Evolutionary conservation across 495 filamentous ascomycete species (phyloP).

Genomic region (Bathelium albidoporum): DNA sequence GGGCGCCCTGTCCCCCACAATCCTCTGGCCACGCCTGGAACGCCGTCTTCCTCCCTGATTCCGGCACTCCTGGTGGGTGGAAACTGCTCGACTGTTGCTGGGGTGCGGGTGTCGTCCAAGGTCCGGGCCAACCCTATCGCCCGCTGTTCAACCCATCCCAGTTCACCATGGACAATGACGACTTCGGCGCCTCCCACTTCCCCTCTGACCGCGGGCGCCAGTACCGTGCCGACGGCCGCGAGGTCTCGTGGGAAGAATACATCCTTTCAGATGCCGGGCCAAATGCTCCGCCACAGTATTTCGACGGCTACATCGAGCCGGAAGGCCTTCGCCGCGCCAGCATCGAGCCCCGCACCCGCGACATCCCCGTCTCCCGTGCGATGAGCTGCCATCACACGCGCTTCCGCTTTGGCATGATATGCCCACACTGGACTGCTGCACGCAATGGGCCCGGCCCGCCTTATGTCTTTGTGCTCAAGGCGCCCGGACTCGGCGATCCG

Average conservation of each 20-base stretch:
- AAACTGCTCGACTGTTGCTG: slow-evolving; percentile 88
- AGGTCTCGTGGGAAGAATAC: slow-evolving; percentile 70
- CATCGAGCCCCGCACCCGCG: slow-evolving; percentile 48
- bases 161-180: slow-evolving; percentile 74
- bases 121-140: slow-evolving; percentile 46
- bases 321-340: slow-evolving; percentile 54
- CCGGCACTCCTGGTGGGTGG: slow-evolving; percentile 50
- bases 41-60: slow-evolving; percentile 71
- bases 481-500: slow-evolving; percentile 55
- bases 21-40: slow-evolving; percentile 78
- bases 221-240: slow-evolving; percentile 52
- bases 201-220: slow-evolving; percentile 57
- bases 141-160: slow-evolving; percentile 54
- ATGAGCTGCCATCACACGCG: slow-evolving; percentile 42
- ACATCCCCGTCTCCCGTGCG: slow-evolving; percentile 45
- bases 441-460: slow-evolving; percentile 51
- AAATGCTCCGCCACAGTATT: slow-evolving; percentile 38
- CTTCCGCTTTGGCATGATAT: slow-evolving; percentile 67
- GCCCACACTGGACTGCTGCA: slow-evolving; percentile 66
- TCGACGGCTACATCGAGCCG: slow-evolving; percentile 40
- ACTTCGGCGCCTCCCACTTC: slow-evolving; percentile 72
- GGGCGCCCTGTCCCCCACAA: slow-evolving; percentile 49
- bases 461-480: slow-evolving; percentile 54
- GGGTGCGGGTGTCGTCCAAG: slow-evolving; percentile 63
- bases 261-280: slow-evolving; percentile 43